phyloP scores from a whole-genome alignment of 2,329 filamentous ascomycete genomes.

The Sporothrix inflata region DNA sequence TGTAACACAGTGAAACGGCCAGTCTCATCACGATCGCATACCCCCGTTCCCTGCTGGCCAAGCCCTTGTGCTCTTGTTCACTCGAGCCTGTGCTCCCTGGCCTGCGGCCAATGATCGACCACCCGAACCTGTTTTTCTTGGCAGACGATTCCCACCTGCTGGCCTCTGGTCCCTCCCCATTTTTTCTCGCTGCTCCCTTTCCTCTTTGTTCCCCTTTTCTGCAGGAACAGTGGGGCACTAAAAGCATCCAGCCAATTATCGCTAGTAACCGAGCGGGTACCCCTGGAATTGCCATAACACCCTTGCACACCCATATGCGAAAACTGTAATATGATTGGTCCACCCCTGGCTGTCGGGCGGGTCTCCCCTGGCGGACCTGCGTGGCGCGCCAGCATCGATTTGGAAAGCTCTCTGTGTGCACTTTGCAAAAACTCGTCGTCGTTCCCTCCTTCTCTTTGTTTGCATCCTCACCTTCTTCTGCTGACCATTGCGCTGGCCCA shows the following conservation, averaged over 20 bases:
- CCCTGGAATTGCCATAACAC: constrained; percentile 21
- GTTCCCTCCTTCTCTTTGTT: neutral
- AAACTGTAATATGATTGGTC: constrained; percentile 22
- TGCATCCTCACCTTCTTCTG: neutral
- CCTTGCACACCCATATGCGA: neutral
- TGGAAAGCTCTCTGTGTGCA: neutral
- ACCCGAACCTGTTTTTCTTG: constrained; percentile 24
- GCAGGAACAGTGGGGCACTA: neutral
- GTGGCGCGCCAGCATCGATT: constrained; percentile 22
- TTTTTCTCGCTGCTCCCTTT: neutral
- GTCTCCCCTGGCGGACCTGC: constrained; percentile 9
- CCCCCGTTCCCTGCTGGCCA: neutral
- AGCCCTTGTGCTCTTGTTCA: neutral
- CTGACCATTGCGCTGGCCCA: neutral
- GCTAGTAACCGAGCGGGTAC: neutral
- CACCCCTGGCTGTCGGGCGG: constrained; percentile 14
- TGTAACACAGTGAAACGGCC: constrained; percentile 23
- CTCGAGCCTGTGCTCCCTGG: neutral
- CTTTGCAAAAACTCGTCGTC: neutral
- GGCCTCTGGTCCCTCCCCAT: neutral
- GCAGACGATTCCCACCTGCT: constrained; percentile 17
- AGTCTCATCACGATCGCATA: constrained; percentile 12
- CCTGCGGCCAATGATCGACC: constrained; percentile 13
- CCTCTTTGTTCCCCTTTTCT: neutral
- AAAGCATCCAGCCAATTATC: neutral